Base-by-base conservation (phyloP, 768 basidiomycete species). In the Hygrocybe coccinea region DNA sequence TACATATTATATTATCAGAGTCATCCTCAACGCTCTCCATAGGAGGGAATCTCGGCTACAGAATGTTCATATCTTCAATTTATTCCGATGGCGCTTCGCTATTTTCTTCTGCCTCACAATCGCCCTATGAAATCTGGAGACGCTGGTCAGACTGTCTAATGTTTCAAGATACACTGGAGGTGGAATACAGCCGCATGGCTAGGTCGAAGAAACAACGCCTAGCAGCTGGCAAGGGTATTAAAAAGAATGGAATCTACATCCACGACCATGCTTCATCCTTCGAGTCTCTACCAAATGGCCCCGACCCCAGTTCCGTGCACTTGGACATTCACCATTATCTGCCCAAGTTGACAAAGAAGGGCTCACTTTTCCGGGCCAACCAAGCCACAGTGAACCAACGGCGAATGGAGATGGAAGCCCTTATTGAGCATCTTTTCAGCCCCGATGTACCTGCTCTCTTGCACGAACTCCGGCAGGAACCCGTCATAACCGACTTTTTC, bases 201-300 rank as follows among this genome's bases (percentile, higher is more conserved):
- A 76, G 82, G 29, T 78, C 80, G 62, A 91, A 89, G 71, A 84
- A 83, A 12, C 74, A 73, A 24, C 83, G 87, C 33, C 79, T 91
- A 10, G 69, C 74, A 5, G 80, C 82, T 14, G 89, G 89, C 0
- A 91, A 89, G 63, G 87, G 88, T 12, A 78, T 89, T 54, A 87
- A 87, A 74, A 85, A 84, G 54, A 82, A 86, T n/a, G 76, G 88
- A 2, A 80, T 89, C 56, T 79, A 87, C 56, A 81, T 83, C 56
- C 79, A 83, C 33, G 85, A 89, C 64, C 75, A 77, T 54, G 90
- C 90, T 1, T 84, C 90, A 1, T 91, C 90, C 12, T 92, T 86
- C 76, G 90, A 91, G 51, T 91, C 89, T 1, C 77, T 92, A 17
- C 90, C 90, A 11, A 86, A 87, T 6, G 90, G 89, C 7, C 89